Percentiles rank a stretch among this genome's conserved stretches.
Conservation (phyloP, 805 yeast species). For the Candida vartiovaarae region DNA sequence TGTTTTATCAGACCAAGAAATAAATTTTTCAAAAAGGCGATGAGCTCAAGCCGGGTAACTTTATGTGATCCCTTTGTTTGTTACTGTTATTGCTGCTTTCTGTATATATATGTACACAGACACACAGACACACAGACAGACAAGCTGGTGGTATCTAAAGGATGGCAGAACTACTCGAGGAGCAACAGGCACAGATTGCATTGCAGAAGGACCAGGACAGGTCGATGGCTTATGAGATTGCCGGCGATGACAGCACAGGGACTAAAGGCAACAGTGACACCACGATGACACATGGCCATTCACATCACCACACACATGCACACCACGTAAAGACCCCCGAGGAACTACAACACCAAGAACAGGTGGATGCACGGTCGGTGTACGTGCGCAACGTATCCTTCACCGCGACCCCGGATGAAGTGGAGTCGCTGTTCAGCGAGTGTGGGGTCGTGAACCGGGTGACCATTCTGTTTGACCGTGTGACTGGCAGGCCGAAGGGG, state of each 20-base stretch:
- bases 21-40: too few species aligned
- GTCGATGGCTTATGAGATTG: conserved; percentile 3
- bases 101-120: too few species aligned
- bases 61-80: too few species aligned
- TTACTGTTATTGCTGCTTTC: too few species aligned
- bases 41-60: too few species aligned
- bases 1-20: too few species aligned
- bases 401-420: conserved; percentile 41
- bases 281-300: too few species aligned
- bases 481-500: conserved; percentile 44
- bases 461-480: conserved; percentile 41
- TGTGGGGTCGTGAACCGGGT: conserved; percentile 44
- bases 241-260: too few species aligned
- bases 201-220: conserved; percentile 5
- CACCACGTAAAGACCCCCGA: conserved; percentile 19
- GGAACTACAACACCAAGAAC: conserved; percentile 30
- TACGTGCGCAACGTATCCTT: conserved; percentile 47
- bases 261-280: too few species aligned
- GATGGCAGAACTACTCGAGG: background rate
- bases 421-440: conserved; percentile 39
- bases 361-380: conserved; percentile 45
- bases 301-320: too few species aligned
- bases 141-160: too few species aligned
- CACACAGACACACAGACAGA: too few species aligned
- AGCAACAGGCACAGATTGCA: conserved; percentile 6